Evolutionary conservation across 73 alveolate species (phyloP), one percentile per base, ranked within the genome.

Genomic region (Paraurostyla sp.): DNA sequence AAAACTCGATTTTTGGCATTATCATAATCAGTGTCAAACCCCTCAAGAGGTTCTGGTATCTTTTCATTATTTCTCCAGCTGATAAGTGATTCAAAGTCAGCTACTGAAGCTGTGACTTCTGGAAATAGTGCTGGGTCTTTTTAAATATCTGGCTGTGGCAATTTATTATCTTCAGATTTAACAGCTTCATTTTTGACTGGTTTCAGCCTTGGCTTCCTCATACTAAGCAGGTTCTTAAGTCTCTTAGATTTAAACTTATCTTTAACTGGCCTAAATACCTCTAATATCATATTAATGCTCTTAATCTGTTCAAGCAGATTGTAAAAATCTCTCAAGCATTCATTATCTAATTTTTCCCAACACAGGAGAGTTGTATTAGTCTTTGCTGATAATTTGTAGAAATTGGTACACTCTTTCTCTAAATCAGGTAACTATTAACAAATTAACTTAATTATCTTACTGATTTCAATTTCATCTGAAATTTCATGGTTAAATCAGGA

Each of bases 301-400:
- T 71, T 82, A 27, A 94, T 69, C 9, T 56, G 76, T 29, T 69
- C 78, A 0, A 91, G 86, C 35, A 89, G 42, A 33, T 49, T 80
- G 50, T 85, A 85, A 63, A 94, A 92, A 29, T 92, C 98, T 85
- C 90, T 89, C 13, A 94, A 78, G 40, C 91, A 76, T 45, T 83
- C 93, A 54, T 63, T 71, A 33, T 83, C 89, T 27, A 97, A 85
- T 68, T 97, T 94, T 73, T 97, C 99, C 85, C 94, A 97, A 69
- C 95, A 88, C 30, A 96, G 76, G n/a, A 98, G 96, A 46, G 94
- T 91, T 0, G 82, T 62, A 86, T 92, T 93, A 29, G 85, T 49
- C 36, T 87, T 92, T n/a, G 83, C 69, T 15, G 96, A 41, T 32
- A 57, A 91, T 30, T 63, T 78, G 33, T 84, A 92, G 40, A 94